phyloP scores from a whole-genome alignment of 1,139 yeast genomes.

The Yamadazyma epiphylla region DNA sequence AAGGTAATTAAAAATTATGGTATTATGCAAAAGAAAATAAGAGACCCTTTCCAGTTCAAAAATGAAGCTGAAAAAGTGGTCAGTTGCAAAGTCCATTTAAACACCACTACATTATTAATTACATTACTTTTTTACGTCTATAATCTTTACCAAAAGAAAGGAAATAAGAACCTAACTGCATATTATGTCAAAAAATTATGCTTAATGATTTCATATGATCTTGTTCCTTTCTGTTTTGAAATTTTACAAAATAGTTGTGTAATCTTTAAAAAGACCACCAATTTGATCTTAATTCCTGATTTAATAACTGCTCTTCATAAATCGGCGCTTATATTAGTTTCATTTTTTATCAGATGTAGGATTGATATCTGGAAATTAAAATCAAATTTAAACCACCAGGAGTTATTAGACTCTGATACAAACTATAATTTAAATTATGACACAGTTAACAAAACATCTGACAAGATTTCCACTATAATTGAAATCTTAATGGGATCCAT shows the following conservation, averaged over 20 bases:
- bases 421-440: slow-evolving; percentile 1
- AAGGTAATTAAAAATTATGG: slow-evolving; percentile 13
- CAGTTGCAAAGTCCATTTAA: slow-evolving; percentile 19
- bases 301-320: slow-evolving; percentile 25
- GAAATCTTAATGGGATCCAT: slow-evolving; percentile 20
- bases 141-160: slow-evolving; percentile 24
- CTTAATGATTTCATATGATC: slow-evolving; percentile 22
- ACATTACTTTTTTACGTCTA: slow-evolving; percentile 24
- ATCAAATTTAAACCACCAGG: slow-evolving; percentile 1
- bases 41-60: slow-evolving; percentile 2
- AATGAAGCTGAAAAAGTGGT: slow-evolving; percentile 6
- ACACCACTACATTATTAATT: slow-evolving; percentile 21
- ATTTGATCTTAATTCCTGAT: slow-evolving; percentile 30
- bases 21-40: neutral
- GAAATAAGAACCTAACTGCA: slow-evolving; percentile 19
- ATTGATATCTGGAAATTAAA: slow-evolving; percentile 1
- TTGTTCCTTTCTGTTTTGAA: slow-evolving; percentile 26
- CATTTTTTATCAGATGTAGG: slow-evolving; percentile 6
- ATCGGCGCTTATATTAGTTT: slow-evolving; percentile 7
- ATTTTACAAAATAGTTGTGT: slow-evolving; percentile 22
- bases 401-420: neutral
- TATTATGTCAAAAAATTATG: slow-evolving; percentile 29
- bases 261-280: slow-evolving; percentile 29
- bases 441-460: slow-evolving; percentile 2
- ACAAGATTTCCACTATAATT: slow-evolving; percentile 15